phyloP scores from a whole-genome alignment of 179 eudicot genomes.

The Carnegiea gigantea region DNA sequence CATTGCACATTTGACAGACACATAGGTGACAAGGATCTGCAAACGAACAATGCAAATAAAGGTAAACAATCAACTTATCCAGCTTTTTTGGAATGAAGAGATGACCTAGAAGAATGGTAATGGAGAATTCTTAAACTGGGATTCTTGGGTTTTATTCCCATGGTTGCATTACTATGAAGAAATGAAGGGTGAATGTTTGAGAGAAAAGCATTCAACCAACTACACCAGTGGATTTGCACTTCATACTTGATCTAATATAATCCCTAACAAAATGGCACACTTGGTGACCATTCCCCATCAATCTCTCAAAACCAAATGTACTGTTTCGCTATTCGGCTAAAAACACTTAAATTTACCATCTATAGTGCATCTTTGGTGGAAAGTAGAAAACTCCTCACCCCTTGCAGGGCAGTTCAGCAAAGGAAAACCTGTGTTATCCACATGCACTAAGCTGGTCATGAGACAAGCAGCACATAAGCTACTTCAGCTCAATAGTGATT shows the following conservation, averaged over 20 bases:
- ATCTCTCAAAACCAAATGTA: background rate
- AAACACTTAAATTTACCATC: background rate
- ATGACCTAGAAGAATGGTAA: background rate
- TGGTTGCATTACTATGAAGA: background rate
- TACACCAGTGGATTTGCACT: background rate
- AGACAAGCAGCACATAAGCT: background rate
- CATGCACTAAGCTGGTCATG: background rate
- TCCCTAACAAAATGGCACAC: background rate
- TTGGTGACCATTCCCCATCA: background rate
- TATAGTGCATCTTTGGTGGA: background rate
- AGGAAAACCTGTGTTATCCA: background rate
- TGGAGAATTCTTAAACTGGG: background rate
- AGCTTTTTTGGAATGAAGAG: background rate
- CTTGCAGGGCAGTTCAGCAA: background rate
- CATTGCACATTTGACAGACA: background rate
- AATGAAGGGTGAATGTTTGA: background rate
- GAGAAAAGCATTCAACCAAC: background rate
- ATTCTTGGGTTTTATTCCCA: background rate
- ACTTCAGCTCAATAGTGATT: background rate
- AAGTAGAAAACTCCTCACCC: background rate
- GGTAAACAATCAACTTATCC: background rate
- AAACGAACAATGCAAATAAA: background rate
- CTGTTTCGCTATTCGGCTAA: background rate
- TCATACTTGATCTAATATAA: background rate
- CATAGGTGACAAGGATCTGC: background rate